Evolutionary conservation across 768 basidiomycete genomes (phyloP).

Genomic region (Stropharia rugosoannulata): DNA sequence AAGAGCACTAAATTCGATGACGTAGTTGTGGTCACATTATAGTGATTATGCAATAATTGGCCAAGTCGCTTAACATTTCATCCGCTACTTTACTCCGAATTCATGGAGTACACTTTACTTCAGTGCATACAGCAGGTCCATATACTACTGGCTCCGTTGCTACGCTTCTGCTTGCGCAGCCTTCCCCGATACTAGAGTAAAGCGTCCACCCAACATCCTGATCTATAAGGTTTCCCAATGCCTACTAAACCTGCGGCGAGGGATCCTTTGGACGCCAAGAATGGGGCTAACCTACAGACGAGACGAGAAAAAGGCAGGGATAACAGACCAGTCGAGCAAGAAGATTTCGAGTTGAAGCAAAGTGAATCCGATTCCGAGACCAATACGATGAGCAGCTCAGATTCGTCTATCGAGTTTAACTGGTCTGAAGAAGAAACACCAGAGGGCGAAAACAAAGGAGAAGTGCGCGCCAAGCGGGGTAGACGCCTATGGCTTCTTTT

Average conservation of each 20-base stretch:
- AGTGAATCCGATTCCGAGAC: conserved; percentile 28
- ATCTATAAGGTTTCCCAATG: too few relatives aligned
- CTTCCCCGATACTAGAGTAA: background rate
- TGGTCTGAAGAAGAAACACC: conserved; percentile 66
- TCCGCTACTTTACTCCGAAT: background rate
- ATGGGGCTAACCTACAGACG: too few relatives aligned
- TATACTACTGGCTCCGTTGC: background rate
- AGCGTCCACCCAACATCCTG: too few relatives aligned
- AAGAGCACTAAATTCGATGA: too few relatives aligned
- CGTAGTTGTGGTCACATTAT: too few relatives aligned
- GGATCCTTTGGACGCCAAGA: too few relatives aligned
- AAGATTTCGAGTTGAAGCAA: conserved; percentile 3
- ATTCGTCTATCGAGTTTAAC: conserved; percentile 70
- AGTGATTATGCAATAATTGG: too few relatives aligned
- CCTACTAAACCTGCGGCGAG: too few relatives aligned
- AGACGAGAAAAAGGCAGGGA: background rate
- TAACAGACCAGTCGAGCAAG: background rate
- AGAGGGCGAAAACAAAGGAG: conserved; percentile 22
- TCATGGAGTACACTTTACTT: background rate
- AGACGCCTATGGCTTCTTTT: conserved; percentile 63
- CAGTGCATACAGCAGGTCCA: background rate
- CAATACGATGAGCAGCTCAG: conserved; percentile 48
- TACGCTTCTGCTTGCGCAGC: too few relatives aligned
- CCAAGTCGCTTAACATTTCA: background rate
- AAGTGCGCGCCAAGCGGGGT: conserved; percentile 55